These are phyloP conservation scores for Diplotaxis tenuifolia DNA, from an alignment of 345 rosid genomes.

Conservation along the genomic window DNA sequence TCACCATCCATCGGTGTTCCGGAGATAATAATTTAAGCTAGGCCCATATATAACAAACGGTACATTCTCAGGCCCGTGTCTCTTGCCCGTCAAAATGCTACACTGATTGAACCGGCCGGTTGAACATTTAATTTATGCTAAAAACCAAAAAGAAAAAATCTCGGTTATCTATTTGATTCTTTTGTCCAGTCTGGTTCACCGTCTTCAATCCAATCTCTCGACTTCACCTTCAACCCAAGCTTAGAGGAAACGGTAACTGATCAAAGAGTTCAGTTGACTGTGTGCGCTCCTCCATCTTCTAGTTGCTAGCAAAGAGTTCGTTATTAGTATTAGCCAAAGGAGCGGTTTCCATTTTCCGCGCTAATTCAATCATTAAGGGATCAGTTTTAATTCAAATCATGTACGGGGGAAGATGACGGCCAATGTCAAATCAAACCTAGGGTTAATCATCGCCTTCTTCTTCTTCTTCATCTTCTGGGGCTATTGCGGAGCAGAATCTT, in stretches of 20 bases:
- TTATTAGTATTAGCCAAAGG: background rate
- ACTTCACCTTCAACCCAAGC: too few relatives aligned
- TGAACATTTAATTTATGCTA: too few relatives aligned
- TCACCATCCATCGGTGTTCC: background rate
- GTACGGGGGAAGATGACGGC: constrained; percentile 18
- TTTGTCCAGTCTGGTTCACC: background rate
- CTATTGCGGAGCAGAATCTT: constrained; percentile 54
- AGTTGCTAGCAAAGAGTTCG: background rate
- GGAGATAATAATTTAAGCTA: background rate
- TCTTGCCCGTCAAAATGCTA: too few relatives aligned
- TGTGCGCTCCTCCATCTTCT: background rate
- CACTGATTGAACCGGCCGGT: too few relatives aligned
- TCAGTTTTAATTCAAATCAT: background rate
- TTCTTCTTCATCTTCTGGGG: background rate
- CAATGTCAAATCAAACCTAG: background rate
- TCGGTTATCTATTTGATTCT: background rate
- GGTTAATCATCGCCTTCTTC: background rate
- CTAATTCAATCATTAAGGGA: background rate
- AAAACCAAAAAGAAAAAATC: too few relatives aligned
- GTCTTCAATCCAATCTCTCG: background rate
- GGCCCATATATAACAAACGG: background rate
- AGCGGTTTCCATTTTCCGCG: background rate
- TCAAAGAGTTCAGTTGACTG: background rate
- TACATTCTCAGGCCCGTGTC: too few relatives aligned
- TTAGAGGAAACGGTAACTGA: too few relatives aligned